Conservation (phyloP, 108 stramenopile species). For the Nitzschia sp. region DNA sequence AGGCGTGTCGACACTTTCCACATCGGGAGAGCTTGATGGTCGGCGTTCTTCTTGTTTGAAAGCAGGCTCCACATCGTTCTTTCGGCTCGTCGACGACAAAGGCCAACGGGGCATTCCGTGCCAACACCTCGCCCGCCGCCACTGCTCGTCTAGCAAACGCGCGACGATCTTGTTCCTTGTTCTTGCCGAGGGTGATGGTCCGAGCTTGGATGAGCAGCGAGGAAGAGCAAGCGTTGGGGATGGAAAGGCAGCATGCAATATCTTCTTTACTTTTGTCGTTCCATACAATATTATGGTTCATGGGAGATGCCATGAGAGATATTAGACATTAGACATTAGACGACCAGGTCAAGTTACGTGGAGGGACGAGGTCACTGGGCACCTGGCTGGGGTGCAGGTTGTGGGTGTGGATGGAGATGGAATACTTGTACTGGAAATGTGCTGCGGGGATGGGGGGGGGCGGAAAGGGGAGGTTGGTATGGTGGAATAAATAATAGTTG, state of each 20-base stretch:
- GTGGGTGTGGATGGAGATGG: no score
- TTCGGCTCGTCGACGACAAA: background rate
- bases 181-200: background rate
- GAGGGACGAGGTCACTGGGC: no score
- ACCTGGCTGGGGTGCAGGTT: no score
- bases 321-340: no score
- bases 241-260: background rate
- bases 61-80: constrained; percentile 24
- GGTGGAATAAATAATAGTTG: no score
- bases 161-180: no score
- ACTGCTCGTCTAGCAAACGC: constrained; percentile 16
- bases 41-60: background rate
- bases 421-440: no score
- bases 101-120: constrained; percentile 21
- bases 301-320: no score
- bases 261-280: background rate
- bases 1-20: constrained; percentile 22
- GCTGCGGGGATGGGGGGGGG: no score
- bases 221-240: no score
- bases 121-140: constrained; percentile 11
- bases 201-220: background rate
- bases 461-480: no score
- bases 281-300: background rate
- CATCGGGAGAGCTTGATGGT: constrained; percentile 22
- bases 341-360: no score